These are phyloP conservation scores for Prunus mume DNA, from an alignment of 306 rosid genomes.

Conservation along the genomic window DNA sequence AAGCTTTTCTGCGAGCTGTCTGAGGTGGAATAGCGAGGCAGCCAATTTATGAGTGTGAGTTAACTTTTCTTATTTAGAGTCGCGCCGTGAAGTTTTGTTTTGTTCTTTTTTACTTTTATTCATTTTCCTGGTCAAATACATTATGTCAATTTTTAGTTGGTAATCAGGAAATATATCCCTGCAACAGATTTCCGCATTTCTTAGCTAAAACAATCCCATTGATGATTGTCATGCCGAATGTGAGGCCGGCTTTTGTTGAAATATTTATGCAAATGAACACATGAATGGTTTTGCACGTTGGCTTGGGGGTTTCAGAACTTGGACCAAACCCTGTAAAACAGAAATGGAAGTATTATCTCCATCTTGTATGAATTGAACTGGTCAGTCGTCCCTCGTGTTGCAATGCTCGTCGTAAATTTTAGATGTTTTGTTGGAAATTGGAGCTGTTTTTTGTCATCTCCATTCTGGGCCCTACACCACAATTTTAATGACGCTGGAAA, in stretches of 20 bases:
- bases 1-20: slow-evolving; percentile 3
- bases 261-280: neutral
- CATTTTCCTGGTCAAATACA: neutral
- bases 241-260: neutral
- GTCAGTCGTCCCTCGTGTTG: too few species aligned
- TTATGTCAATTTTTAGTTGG: neutral
- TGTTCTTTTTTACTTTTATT: neutral
- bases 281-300: neutral
- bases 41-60: neutral
- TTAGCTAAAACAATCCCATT: neutral
- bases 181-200: neutral
- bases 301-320: too few species aligned
- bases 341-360: too few species aligned
- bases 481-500: too few species aligned
- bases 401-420: too few species aligned
- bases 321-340: too few species aligned
- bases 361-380: too few species aligned
- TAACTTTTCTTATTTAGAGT: neutral
- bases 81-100: neutral
- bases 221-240: neutral
- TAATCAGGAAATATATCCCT: neutral
- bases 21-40: neutral
- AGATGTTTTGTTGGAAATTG: too few species aligned
- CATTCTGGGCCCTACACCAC: too few species aligned
- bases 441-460: too few species aligned